phyloP scores from a whole-genome alignment of 495 filamentous ascomycete genomes.

The Hypoxylon rickii region DNA sequence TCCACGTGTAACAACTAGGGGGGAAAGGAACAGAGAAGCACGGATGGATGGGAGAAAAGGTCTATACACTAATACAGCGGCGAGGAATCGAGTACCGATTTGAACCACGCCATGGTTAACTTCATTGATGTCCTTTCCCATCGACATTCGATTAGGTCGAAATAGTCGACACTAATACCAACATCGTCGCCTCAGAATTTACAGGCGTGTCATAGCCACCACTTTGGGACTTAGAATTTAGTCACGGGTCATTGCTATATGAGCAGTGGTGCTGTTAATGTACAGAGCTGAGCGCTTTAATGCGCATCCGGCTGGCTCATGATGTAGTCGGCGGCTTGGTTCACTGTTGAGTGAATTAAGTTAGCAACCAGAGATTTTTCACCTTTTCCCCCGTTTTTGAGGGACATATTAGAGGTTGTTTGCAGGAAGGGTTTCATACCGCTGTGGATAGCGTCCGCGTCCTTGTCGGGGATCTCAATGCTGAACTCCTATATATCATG shows the following conservation, averaged over 20 bases:
- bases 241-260: conserved; percentile 31
- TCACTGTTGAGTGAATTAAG: conserved; percentile 61
- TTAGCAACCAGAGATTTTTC: conserved; percentile 19
- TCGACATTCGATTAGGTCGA: conserved; percentile 13
- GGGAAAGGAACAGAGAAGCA: neutral
- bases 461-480: conserved; percentile 99
- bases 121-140: conserved; percentile 28
- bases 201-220: conserved; percentile 13
- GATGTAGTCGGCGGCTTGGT: conserved; percentile 96
- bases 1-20: neutral
- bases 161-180: conserved; percentile 19
- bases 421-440: conserved; percentile 72
- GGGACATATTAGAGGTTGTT: neutral
- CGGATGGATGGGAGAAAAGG: conserved; percentile 20
- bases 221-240: conserved; percentile 18
- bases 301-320: conserved; percentile 85
- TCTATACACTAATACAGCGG: conserved; percentile 46
- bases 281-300: conserved; percentile 38
- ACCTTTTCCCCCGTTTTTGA: neutral
- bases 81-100: conserved; percentile 25
- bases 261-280: conserved; percentile 41
- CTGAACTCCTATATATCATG: conserved; percentile 81
- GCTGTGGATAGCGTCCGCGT: conserved; percentile 94
- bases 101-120: conserved; percentile 15
- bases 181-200: conserved; percentile 14